Evolutionary conservation across 371 early-diverging fungal genomes (phyloP), one percentile per base, ranked within the genome.

Genomic region (Globomyces sp.): DNA sequence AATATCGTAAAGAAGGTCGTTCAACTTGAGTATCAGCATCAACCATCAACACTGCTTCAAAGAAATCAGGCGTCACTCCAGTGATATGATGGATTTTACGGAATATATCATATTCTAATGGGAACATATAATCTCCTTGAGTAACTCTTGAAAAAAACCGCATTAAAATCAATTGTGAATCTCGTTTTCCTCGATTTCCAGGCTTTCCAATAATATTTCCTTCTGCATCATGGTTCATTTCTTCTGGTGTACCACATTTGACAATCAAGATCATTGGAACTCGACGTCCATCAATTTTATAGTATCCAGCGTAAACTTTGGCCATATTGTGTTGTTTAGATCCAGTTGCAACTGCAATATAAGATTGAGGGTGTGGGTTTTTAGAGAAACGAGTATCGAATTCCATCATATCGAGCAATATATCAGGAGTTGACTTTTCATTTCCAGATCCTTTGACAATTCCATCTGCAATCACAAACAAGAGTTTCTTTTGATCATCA

Each of bases 121-220:
- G 91, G 0, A 91, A 90, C 92, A 98, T 90, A 49, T 90, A 87
- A 65, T 94, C 92, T 66, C 94, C 87, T 79, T 96, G 94, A 63
- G 91, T 87, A 58, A 98, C 90, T 77, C 92, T 91, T 77, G 87
- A 86, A 68, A 96, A 86, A 80, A 95, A 99, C 59, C 89, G 85
- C 99, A 99, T 99, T 51, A 98, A 80, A 66, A 99, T 89, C 58
- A 99, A 89, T 77, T 99, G 99, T n/a, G 95, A 95, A 80, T 99
- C 99, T 64, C 99, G 89, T 76, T 99, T 99, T 68, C 99, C 99
- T 67, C 99, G 85, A 73, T 99, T 98, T 43, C 95, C 95, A 4
- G 94, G 91, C 68, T 91, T 90, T 9, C 86, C 80, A 11, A 76
- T 70, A 65, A 99, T 86, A 37, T 73, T 76, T 52, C 74, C 74